Conservation (phyloP, 2,329 filamentous ascomycete species). For the Plectosphaerella sp. region DNA sequence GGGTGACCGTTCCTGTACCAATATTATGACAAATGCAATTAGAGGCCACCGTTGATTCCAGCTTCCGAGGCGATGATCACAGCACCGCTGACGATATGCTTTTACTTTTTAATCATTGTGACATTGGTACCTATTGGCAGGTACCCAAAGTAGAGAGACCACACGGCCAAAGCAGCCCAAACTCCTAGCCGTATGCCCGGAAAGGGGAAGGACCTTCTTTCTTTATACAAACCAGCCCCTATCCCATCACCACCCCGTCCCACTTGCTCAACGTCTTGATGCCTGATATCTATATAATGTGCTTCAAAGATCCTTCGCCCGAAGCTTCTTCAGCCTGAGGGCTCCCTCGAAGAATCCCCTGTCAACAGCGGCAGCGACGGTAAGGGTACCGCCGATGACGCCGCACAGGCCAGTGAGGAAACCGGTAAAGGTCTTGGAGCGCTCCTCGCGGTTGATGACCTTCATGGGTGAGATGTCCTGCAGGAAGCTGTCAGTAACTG, state of each 20-base stretch:
- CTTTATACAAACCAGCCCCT: slow-evolving; percentile 3
- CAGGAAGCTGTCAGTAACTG: slow-evolving; percentile 13
- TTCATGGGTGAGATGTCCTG: slow-evolving; percentile 99
- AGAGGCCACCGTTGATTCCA: neutral
- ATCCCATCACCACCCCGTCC: neutral
- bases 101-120: slow-evolving; percentile 12
- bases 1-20: neutral
- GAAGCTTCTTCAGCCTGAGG: slow-evolving; percentile 82
- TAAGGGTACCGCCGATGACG: slow-evolving; percentile 89
- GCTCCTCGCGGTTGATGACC: slow-evolving; percentile 92
- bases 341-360: slow-evolving; percentile 86
- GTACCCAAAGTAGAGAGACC: neutral
- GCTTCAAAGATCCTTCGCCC: slow-evolving; percentile 52
- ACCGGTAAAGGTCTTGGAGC: slow-evolving; percentile 81
- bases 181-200: slow-evolving; percentile 14
- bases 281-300: neutral
- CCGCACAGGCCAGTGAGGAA: slow-evolving; percentile 95
- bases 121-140: neutral
- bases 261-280: neutral
- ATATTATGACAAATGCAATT: neutral
- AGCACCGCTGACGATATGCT: too few species aligned
- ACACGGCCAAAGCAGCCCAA: slow-evolving; percentile 8
- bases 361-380: slow-evolving; percentile 90
- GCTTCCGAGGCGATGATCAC: neutral
- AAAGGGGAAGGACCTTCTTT: slow-evolving; percentile 4